These are phyloP conservation scores for Solanum paucissectum DNA, from an alignment of 257 asterid genomes.

Conservation along the genomic window DNA sequence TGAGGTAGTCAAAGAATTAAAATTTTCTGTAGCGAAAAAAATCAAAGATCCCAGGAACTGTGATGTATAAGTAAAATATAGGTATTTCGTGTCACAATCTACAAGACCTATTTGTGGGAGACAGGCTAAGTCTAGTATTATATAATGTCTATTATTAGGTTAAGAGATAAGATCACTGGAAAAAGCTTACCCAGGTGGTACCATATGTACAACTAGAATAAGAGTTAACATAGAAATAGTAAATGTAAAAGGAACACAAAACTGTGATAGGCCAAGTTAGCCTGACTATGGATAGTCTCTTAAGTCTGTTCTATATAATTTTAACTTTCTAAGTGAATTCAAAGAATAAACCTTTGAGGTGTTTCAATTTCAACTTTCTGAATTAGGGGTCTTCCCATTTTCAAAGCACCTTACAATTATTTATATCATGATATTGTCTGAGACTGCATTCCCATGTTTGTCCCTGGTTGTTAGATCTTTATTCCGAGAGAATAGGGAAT, in stretches of 20 bases:
- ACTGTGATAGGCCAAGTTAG: background rate
- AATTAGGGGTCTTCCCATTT: background rate
- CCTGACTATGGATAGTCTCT: background rate
- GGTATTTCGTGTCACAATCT: background rate
- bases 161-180: background rate
- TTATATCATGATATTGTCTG: background rate
- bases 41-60: background rate
- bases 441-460: background rate
- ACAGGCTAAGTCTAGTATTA: background rate
- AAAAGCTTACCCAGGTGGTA: background rate
- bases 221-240: background rate
- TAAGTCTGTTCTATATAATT: background rate
- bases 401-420: background rate
- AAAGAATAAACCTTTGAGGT: background rate
- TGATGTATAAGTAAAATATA: background rate
- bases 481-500: background rate
- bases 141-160: background rate
- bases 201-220: background rate
- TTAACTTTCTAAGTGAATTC: background rate
- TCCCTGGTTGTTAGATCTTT: background rate
- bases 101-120: background rate
- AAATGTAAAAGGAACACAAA: background rate
- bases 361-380: background rate
- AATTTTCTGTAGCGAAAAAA: background rate
- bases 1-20: background rate